These are phyloP conservation scores for Eragrostis nindensis DNA, from an alignment of 176 grass and related monocot species.

Conservation along the genomic window DNA sequence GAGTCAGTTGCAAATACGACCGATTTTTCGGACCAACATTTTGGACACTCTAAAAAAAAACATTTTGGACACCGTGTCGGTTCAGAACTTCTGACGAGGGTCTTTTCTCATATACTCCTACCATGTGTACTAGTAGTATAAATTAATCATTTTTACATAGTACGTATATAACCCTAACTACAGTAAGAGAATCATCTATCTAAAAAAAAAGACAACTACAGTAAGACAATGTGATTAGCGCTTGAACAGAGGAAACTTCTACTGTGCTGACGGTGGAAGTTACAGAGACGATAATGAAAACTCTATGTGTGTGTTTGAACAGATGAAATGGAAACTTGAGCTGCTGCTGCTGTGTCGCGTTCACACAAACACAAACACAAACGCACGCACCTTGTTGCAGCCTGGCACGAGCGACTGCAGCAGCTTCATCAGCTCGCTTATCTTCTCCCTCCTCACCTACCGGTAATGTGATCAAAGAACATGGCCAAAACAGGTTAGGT, in stretches of 20 bases:
- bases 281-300: too few relatives aligned
- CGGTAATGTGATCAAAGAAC: background rate
- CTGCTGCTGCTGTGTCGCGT: background rate
- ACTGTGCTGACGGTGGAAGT: background rate
- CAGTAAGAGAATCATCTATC: too few relatives aligned
- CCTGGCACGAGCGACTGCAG: constrained; percentile 71
- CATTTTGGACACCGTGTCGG: too few relatives aligned
- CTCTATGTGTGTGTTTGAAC: too few relatives aligned
- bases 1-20: background rate
- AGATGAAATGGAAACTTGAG: too few relatives aligned
- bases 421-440: constrained; percentile 80
- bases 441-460: constrained; percentile 77
- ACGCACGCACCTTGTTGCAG: constrained; percentile 68
- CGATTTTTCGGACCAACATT: background rate
- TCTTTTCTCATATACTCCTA: too few relatives aligned
- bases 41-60: too few relatives aligned
- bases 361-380: background rate
- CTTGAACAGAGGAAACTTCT: background rate
- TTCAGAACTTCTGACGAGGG: too few relatives aligned
- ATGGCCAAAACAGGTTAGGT: background rate
- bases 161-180: too few relatives aligned
- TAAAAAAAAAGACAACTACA: too few relatives aligned
- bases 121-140: too few relatives aligned
- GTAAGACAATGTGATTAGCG: background rate
- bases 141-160: too few relatives aligned